phyloP scores from a whole-genome alignment of 2,329 filamentous ascomycete genomes.

The Elsinoe necatrix region DNA sequence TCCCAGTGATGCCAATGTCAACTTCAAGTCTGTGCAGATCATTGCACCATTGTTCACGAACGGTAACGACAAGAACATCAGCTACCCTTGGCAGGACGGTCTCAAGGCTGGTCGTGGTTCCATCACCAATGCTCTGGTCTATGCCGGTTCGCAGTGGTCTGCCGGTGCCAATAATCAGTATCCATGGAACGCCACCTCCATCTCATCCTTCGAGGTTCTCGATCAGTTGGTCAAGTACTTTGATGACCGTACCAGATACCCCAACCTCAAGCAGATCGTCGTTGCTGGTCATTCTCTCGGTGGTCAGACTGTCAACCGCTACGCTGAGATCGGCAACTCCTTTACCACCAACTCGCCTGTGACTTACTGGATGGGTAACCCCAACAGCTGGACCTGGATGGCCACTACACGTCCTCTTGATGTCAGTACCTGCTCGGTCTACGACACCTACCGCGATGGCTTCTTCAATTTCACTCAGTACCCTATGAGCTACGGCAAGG shows the following conservation, averaged over 20 bases:
- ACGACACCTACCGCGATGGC: constrained; percentile 31
- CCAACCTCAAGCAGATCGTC: constrained; percentile 32
- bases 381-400: constrained; percentile 31
- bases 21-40: constrained; percentile 27
- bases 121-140: constrained; percentile 29
- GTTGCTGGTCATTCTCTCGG: constrained; percentile 32
- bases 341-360: constrained; percentile 22
- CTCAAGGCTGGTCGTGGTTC: constrained; percentile 24
- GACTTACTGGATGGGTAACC: constrained; percentile 30
- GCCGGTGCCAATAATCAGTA: constrained; percentile 31
- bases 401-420: constrained; percentile 26
- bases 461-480: constrained; percentile 28
- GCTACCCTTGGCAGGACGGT: constrained; percentile 29
- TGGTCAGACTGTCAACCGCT: constrained; percentile 30
- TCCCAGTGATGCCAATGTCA: constrained; percentile 23
- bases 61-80: constrained; percentile 29
- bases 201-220: constrained; percentile 29
- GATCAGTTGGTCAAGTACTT: constrained; percentile 32
- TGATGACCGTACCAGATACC: constrained; percentile 27
- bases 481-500: constrained; percentile 26
- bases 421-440: constrained; percentile 25
- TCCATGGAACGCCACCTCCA: constrained; percentile 23
- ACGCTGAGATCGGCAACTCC: constrained; percentile 27
- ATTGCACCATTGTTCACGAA: constrained; percentile 31
- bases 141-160: constrained; percentile 30